Percentiles rank a stretch among this genome's conserved stretches.
Conservation (phyloP, 106 monocot species). For the Acorus calamus region DNA sequence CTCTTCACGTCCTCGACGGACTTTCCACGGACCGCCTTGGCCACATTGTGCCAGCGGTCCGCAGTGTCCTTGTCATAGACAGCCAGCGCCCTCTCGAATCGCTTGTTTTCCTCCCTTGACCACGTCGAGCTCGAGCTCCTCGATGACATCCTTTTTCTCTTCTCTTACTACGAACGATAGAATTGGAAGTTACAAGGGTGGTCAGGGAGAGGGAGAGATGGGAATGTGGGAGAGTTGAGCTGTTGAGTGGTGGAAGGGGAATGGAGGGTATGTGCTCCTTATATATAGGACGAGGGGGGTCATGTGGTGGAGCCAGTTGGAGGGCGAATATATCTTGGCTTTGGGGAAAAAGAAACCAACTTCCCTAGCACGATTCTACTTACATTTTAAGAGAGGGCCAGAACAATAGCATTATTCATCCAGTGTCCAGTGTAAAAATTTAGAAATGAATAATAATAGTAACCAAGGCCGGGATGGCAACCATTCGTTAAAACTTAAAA, state of each 20-base stretch:
- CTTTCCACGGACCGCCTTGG: slow-evolving; percentile 23
- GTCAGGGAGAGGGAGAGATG: not conserved
- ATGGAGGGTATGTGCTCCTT: slow-evolving; percentile 1
- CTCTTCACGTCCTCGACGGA: slow-evolving; percentile 28
- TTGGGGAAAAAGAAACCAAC: no score
- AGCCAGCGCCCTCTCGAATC: slow-evolving; percentile 32
- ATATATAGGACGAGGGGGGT: not conserved
- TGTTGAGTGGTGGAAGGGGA: not conserved
- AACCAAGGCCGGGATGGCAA: no score
- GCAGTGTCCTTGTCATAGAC: slow-evolving; percentile 33
- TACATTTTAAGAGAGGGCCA: no score
- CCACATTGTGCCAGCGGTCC: slow-evolving; percentile 32
- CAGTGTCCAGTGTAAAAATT: no score
- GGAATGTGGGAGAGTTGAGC: no score
- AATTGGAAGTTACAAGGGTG: not conserved
- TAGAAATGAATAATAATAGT: no score
- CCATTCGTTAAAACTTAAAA: no score
- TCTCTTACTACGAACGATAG: no score
- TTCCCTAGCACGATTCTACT: no score
- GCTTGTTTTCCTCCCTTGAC: slow-evolving; percentile 31
- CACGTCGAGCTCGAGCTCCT: slow-evolving; percentile 3
- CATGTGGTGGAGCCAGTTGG: slow-evolving; percentile 5
- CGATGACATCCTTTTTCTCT: no score
- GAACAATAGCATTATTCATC: no score
- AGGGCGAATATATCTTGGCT: not conserved